Evolutionary conservation across 78 protist genomes (phyloP).

Genomic region (Pigoraptor vietnamica): DNA sequence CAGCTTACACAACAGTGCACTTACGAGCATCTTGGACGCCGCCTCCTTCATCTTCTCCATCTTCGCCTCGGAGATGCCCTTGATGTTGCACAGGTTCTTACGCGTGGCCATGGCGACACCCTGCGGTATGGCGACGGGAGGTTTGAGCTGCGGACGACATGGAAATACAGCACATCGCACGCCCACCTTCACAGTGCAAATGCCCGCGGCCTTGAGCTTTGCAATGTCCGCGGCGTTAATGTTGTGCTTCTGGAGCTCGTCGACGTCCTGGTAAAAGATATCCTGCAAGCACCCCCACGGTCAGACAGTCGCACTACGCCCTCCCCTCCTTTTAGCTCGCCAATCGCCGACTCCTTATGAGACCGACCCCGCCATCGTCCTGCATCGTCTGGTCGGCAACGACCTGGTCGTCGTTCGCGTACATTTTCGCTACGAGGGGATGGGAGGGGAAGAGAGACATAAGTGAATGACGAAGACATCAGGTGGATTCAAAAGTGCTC

Average conservation of each 20-base stretch:
- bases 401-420: background rate
- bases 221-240: slow-evolving; percentile 63
- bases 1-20: background rate
- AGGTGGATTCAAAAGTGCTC: too few relatives aligned
- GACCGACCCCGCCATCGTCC: background rate
- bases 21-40: background rate
- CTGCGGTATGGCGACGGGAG: background rate
- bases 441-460: too few relatives aligned
- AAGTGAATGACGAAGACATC: too few relatives aligned
- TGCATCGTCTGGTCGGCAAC: background rate
- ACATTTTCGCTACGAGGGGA: background rate
- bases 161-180: background rate
- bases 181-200: slow-evolving; percentile 46
- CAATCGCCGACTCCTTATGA: too few relatives aligned
- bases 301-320: too few relatives aligned
- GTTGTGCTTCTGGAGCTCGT: slow-evolving; percentile 50
- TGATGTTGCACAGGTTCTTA: slow-evolving; percentile 38
- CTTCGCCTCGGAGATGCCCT: slow-evolving; percentile 72
- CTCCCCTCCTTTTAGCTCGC: too few relatives aligned
- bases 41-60: slow-evolving; percentile 67
- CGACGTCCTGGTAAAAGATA: slow-evolving; percentile 19
- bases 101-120: slow-evolving; percentile 45
- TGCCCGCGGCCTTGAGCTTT: slow-evolving; percentile 61
- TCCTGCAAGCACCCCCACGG: too few relatives aligned
- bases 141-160: background rate